Evolutionary conservation across 495 filamentous ascomycete genomes (phyloP), one percentile per base, ranked within the genome.

Genomic region (Penicillium riverlandense): DNA sequence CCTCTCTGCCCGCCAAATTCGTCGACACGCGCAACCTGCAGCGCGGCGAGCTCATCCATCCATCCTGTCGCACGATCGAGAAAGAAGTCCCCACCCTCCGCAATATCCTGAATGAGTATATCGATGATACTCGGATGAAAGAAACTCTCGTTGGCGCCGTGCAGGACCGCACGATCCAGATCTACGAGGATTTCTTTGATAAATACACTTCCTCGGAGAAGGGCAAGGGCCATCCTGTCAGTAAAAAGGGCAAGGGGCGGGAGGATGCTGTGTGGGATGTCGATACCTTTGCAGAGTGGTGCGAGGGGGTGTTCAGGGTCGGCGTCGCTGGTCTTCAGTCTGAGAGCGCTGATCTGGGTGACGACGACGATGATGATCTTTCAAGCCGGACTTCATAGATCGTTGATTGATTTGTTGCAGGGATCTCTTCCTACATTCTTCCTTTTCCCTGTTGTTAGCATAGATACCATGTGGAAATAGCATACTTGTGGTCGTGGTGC

Each of bases 191-290:
- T 6, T 83, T 82, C 54, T 78, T 77, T 38, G 75, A 75, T 8
- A 78, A 69, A 41, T 70, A 73, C 53, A 63, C 57, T 29, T 61
- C 65, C 33, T 60, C 61, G 4, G 66, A 67, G 53, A 65, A 70
- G 53, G 57, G 62, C 7, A 72, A 72, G 51, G 71, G 69, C 0
- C 56, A 61, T 43, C 50, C 57, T 11, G 51, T 72, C 29, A 78
- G 71, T 52, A 74, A 62, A 54, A 82, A 82, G 48, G 75, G 77
- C 7, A 84, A 85, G 57, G 76, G 74, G 6, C 63, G 75, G 35
- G 77, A 80, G 48, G 79, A 84, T 59, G 75, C 67, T 15, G 65
- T 77, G n/a, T 82, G 77, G 79, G 78, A 83, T 59, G 62, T 74
- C n/a, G 76, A 81, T 50, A 79, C 69, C 10, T 83, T 83, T 59